A percentile compares a stretch with the other conserved stretches of the same genome.
Conservation (phyloP, 441 rosid species). For the Aquilaria agallochum region DNA sequence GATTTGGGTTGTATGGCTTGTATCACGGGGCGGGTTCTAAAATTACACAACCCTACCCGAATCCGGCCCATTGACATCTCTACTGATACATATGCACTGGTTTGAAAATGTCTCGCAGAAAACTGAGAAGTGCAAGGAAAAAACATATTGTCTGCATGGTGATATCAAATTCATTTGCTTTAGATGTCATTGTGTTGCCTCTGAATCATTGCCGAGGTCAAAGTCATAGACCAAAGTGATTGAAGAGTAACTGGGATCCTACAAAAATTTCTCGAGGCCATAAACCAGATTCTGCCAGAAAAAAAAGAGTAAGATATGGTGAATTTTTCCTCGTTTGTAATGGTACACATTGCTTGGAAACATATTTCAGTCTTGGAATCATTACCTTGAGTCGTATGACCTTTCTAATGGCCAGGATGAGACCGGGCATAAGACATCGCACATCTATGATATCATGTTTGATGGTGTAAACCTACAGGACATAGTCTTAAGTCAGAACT, state of each 20-base stretch:
- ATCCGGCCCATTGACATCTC: too few relatives aligned
- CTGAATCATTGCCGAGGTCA: conserved; percentile 1
- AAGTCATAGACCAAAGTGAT: conserved; percentile 1
- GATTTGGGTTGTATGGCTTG: too few relatives aligned
- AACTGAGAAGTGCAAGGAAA: too few relatives aligned
- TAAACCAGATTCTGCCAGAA: conserved; percentile 71
- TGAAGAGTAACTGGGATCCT: conserved; percentile 20
- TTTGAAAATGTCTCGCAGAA: too few relatives aligned
- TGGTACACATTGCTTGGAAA: conserved; percentile 14
- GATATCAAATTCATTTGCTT: conserved; percentile 1
- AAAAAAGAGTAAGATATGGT: conserved; percentile 3
- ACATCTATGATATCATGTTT: conserved; percentile 81
- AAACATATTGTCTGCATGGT: conserved; percentile 11
- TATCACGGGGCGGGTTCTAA: too few relatives aligned
- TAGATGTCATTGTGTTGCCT: neutral
- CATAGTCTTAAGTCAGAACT: neutral
- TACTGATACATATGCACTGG: too few relatives aligned
- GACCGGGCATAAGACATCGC: conserved; percentile 86
- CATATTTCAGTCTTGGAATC: neutral
- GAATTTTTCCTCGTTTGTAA: conserved; percentile 16
- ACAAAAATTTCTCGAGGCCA: conserved; percentile 84
- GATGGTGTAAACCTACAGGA: conserved; percentile 63
- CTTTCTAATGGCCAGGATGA: conserved; percentile 79
- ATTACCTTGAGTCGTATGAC: conserved; percentile 85
- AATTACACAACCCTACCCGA: too few relatives aligned